These are phyloP conservation scores for Penicillium verrucosum DNA, from an alignment of 2,329 filamentous ascomycete genomes.

Conservation along the genomic window DNA sequence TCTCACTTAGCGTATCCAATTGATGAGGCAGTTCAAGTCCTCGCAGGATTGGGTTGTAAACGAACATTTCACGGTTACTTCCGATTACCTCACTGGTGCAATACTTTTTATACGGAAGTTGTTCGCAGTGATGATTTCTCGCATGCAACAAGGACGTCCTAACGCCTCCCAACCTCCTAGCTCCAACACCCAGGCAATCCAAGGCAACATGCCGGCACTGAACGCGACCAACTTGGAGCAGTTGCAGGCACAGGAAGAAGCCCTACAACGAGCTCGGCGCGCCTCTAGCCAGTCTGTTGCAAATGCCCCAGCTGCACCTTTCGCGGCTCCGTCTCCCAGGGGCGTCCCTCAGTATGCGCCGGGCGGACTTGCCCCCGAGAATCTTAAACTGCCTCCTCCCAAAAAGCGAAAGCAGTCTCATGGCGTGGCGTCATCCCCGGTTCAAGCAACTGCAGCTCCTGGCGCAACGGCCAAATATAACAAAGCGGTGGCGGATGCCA, in stretches of 20 bases:
- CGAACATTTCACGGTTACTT: constrained; percentile 45
- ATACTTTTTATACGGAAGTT: constrained; percentile 41
- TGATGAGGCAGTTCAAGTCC: constrained; percentile 47
- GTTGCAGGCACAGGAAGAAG: constrained; percentile 47
- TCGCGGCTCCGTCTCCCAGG: constrained; percentile 53
- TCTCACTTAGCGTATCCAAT: constrained; percentile 37
- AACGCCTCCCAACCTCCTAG: constrained; percentile 20
- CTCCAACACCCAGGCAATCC: constrained; percentile 20
- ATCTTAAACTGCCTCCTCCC: constrained; percentile 56
- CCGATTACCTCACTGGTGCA: constrained; percentile 37
- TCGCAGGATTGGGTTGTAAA: constrained; percentile 41
- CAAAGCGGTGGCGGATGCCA: constrained; percentile 41
- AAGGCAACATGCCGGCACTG: constrained; percentile 34
- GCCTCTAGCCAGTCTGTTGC: constrained; percentile 39
- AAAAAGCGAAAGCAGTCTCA: constrained; percentile 58
- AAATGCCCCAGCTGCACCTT: constrained; percentile 51
- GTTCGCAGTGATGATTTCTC: constrained; percentile 40
- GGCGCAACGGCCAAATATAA: constrained; percentile 34
- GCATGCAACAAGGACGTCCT: constrained; percentile 32
- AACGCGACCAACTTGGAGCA: constrained; percentile 49
- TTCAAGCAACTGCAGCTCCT: constrained; percentile 21
- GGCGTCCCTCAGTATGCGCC: constrained; percentile 56
- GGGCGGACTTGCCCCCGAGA: constrained; percentile 53
- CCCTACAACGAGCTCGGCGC: constrained; percentile 38
- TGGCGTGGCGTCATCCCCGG: constrained; percentile 29